Evolutionary conservation across 768 basidiomycete genomes (phyloP), one percentile per base, ranked within the genome.

Genomic region (Mycena olivaceomarginata): DNA sequence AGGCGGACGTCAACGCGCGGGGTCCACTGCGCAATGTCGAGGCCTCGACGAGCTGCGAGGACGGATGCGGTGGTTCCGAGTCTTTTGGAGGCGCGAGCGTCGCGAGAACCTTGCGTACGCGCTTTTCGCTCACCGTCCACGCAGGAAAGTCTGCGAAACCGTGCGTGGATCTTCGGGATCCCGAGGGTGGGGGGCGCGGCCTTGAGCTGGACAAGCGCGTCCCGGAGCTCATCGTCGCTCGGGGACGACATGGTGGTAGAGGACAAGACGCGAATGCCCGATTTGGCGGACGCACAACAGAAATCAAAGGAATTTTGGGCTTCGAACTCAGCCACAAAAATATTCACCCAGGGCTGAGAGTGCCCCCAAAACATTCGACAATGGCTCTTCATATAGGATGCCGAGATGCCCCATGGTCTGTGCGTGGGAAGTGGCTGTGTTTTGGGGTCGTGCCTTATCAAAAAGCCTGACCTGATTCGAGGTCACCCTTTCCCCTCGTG

Each of bases 91-190:
- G 67, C 63, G 39, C 82, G 67, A 59, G 72, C 57, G 22, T 87
- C 82, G 25, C 91, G 84, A 97, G 85, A 63, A 95, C 85, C 83
- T 95, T 97, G 63, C 93, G 87, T 5, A 94, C 90, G 31, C 97
- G 91, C 81, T 96, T 97, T 84, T 97, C 97, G 83, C 95, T 95
- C 78, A 97, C 95, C 0, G 89, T 83, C 69, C 69, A 70, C 11
- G 20, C 22, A 9, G 59, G 69, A 39, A 60, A 70, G 31, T 70
- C 69, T 15, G 59, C 59, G 69, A 8, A 62, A 40, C 9, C 22
- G 59, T 4, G 59, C 57, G 45, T 70, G 69, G 3, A 70, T 45
- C 45, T 70, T 70, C 0, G 69, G 45, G 31, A 70, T 70, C 5
- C 69, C 69, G 9, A 70, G 69, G 56, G 95, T 96, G 0, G 95